These are phyloP conservation scores for Poronia punctata DNA, from an alignment of 495 filamentous ascomycete species.

Conservation along the genomic window DNA sequence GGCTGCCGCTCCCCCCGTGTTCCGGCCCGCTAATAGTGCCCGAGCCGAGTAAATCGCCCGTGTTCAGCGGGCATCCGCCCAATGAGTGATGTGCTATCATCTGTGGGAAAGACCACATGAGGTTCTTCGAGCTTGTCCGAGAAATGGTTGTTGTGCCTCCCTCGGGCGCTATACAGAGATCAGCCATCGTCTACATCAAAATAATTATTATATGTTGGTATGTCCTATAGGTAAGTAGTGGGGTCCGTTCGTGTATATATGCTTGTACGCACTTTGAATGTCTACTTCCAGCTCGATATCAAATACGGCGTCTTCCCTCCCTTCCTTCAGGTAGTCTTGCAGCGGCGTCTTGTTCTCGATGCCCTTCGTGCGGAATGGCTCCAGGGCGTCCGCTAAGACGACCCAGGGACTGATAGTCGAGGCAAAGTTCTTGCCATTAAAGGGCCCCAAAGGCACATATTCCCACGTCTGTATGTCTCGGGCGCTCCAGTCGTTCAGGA, in stretches of 20 bases:
- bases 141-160: constrained; percentile 60
- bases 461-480: constrained; percentile 90
- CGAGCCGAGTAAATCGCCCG: constrained; percentile 80
- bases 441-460: constrained; percentile 77
- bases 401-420: constrained; percentile 87
- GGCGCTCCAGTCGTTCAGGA: constrained; percentile 94
- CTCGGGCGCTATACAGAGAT: constrained; percentile 40
- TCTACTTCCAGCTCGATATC: constrained; percentile 72
- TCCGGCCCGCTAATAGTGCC: constrained; percentile 82
- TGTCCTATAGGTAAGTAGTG: too few species aligned
- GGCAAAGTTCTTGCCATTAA: constrained; percentile 91
- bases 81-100: constrained; percentile 91
- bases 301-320: constrained; percentile 54
- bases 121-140: constrained; percentile 57
- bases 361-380: constrained; percentile 50
- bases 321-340: constrained; percentile 65
- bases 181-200: not conserved
- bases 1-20: constrained; percentile 55
- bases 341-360: constrained; percentile 57
- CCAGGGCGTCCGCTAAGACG: constrained; percentile 74
- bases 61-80: constrained; percentile 73
- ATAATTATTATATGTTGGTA: too few species aligned
- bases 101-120: constrained; percentile 89
- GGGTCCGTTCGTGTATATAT: not conserved
- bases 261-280: constrained; percentile 50